Conservation (phyloP, 371 early-diverging fungal genomes). For the Polyrhizophydium stewartii region DNA sequence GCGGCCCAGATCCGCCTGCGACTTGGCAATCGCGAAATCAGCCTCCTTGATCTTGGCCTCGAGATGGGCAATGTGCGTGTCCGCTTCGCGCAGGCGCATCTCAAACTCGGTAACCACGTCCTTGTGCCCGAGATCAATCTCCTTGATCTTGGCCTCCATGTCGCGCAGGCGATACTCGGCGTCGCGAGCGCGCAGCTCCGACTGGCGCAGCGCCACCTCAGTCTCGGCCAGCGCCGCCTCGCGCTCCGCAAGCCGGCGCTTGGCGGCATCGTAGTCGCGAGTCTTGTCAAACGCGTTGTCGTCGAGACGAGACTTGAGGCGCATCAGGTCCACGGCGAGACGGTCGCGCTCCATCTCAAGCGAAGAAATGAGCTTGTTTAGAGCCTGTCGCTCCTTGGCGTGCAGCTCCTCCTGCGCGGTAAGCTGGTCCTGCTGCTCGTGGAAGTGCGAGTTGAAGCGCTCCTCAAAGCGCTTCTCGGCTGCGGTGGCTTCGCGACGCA, state of each 20-base stretch:
- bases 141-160: neutral
- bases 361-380: constrained; percentile 26
- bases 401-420: constrained; percentile 34
- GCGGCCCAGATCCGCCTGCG: neutral
- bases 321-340: constrained; percentile 17
- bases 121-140: neutral
- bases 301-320: constrained; percentile 18
- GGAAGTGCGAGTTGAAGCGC: constrained; percentile 19
- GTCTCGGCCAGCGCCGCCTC: neutral
- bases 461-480: constrained; percentile 17
- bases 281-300: neutral
- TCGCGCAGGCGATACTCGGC: neutral
- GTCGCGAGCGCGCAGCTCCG: neutral
- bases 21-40: neutral
- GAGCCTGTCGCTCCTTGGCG: constrained; percentile 22
- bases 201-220: neutral
- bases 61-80: neutral
- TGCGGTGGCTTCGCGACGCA: constrained; percentile 3
- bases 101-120: neutral
- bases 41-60: constrained; percentile 2
- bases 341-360: constrained; percentile 35
- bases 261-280: neutral
- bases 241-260: neutral
- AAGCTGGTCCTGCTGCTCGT: constrained; percentile 32
- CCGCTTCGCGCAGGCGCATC: neutral